Conservation (phyloP, 495 filamentous ascomycete species). For the Aspergillus hancockii region DNA sequence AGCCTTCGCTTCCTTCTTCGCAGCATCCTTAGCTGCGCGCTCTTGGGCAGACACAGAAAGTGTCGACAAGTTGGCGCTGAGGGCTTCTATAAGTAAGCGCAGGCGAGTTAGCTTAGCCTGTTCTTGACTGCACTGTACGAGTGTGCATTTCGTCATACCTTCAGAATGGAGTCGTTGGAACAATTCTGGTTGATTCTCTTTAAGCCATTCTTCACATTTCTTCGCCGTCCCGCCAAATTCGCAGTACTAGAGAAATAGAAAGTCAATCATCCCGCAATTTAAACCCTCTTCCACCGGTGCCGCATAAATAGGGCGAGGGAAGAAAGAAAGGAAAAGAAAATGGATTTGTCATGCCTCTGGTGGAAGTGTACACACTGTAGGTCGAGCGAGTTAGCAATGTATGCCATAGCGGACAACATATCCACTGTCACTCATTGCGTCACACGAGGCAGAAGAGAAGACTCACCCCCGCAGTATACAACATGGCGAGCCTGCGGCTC, state of each 20-base stretch:
- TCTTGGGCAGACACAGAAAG: constrained; percentile 88
- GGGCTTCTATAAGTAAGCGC: constrained; percentile 59
- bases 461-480: constrained; percentile 79
- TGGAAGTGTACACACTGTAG: constrained; percentile 83
- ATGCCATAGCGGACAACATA: background rate
- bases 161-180: constrained; percentile 81
- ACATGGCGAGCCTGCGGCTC: constrained; percentile 68
- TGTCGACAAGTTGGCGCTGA: constrained; percentile 77
- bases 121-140: background rate
- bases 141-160: constrained; percentile 47
- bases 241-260: constrained; percentile 71
- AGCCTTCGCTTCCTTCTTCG: constrained; percentile 93
- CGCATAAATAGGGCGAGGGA: background rate
- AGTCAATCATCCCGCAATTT: constrained; percentile 7
- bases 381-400: constrained; percentile 18
- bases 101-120: constrained; percentile 10
- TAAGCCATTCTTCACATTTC: constrained; percentile 95
- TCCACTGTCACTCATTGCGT: background rate
- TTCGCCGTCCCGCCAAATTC: constrained; percentile 98
- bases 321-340: constrained; percentile 1
- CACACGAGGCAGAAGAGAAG: constrained; percentile 9
- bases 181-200: constrained; percentile 69
- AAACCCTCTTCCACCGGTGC: background rate
- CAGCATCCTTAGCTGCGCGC: constrained; percentile 88
- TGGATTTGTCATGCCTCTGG: constrained; percentile 80